phyloP scores from a whole-genome alignment of 495 filamentous ascomycete species.

The Tuber brumale region DNA sequence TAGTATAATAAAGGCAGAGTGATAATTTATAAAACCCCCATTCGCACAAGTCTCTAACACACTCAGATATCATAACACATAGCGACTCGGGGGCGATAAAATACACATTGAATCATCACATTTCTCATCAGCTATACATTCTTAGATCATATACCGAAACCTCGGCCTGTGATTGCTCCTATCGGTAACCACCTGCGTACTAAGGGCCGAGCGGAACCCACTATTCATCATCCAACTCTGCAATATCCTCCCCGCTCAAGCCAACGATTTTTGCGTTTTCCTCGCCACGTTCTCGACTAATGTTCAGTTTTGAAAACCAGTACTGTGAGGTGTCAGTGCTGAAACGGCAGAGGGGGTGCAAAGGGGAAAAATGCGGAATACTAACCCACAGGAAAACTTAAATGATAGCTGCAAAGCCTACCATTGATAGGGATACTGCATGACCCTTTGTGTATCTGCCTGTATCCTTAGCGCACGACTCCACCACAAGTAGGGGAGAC shows the following conservation, averaged over 20 bases:
- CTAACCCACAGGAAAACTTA: conserved; percentile 51
- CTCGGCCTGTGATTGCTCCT: conserved; percentile 16
- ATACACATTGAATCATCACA: background rate
- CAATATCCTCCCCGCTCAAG: conserved; percentile 58
- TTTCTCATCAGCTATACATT: background rate
- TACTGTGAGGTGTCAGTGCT: conserved; percentile 35
- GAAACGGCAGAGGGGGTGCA: background rate
- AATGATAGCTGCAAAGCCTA: conserved; percentile 48
- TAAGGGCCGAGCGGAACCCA: conserved; percentile 8
- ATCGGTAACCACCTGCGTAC: conserved; percentile 12
- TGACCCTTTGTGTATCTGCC: conserved; percentile 53
- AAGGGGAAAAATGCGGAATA: background rate
- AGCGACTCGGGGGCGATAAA: background rate
- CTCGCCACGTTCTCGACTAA: conserved; percentile 49
- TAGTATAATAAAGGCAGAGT: background rate
- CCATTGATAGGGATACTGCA: conserved; percentile 51
- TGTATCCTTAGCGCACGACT: conserved; percentile 34
- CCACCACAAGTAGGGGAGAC: conserved; percentile 14
- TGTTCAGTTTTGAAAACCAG: conserved; percentile 53
- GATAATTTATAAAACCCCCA: background rate
- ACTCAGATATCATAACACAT: background rate
- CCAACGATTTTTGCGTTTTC: conserved; percentile 52
- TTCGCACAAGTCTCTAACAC: background rate
- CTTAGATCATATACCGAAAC: conserved; percentile 30
- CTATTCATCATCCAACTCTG: conserved; percentile 60